Percentiles rank a stretch among this genome's conserved stretches.
phyloP scores from a whole-genome alignment of 164 flowering plant species.

The Saururus chinensis region DNA sequence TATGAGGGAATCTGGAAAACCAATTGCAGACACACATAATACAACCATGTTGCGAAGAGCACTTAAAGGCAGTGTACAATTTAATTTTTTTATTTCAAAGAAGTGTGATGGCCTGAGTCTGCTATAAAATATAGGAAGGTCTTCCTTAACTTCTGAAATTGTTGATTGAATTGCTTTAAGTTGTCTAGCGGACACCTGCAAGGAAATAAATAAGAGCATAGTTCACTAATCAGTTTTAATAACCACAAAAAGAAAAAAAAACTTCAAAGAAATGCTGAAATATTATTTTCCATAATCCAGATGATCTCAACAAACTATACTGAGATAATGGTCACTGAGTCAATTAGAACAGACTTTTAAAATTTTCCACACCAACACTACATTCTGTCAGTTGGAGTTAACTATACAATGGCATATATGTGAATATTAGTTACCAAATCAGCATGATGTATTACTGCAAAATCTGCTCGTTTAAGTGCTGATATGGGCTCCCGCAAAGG shows the following conservation, averaged over 20 bases:
- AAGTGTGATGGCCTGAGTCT: constrained; percentile 54
- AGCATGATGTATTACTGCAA: constrained; percentile 77
- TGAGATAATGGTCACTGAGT: no score
- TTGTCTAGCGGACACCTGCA: constrained; percentile 39
- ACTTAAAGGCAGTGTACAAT: constrained; percentile 31
- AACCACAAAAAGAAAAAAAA: not conserved
- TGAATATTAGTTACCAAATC: constrained; percentile 45
- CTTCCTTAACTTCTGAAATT: constrained; percentile 28
- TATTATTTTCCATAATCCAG: no score
- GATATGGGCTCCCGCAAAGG: constrained; percentile 78
- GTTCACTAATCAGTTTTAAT: no score
- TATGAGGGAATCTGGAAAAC: constrained; percentile 55
- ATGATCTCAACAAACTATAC: no score
- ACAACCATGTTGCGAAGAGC: constrained; percentile 20
- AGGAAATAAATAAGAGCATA: not conserved
- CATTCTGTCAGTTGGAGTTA: no score
- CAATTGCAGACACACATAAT: constrained; percentile 76
- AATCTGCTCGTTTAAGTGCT: constrained; percentile 58
- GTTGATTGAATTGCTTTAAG: constrained; percentile 29
- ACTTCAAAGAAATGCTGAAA: not conserved
- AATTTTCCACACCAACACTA: no score
- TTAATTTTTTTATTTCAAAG: constrained; percentile 28
- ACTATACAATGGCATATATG: not conserved
- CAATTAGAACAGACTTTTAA: no score
- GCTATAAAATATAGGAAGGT: constrained; percentile 50